Evolutionary conservation across 73 alveolate species (phyloP).

Genomic region (Halteria grandinella): DNA sequence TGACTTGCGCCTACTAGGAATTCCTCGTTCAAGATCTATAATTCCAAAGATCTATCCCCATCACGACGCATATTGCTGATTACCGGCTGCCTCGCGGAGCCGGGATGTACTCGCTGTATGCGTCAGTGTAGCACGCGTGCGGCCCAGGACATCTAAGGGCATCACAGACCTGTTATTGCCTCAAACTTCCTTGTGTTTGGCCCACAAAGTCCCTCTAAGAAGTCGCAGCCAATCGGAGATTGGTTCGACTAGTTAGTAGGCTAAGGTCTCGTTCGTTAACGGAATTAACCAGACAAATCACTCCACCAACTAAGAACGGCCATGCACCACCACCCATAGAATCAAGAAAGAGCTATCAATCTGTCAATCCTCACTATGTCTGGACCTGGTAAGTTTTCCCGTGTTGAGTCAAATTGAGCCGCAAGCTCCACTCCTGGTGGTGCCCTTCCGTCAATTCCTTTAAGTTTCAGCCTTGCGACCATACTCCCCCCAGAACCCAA

Average conservation of each 20-base stretch:
- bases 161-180: conserved; percentile 99
- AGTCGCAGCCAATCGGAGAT: conserved; percentile 67
- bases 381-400: conserved; percentile 96
- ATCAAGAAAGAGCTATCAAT: conserved; percentile 95
- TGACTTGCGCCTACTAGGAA: conserved; percentile 92
- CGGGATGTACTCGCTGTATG: conserved; percentile 81
- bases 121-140: conserved; percentile 99
- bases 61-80: conserved; percentile 70
- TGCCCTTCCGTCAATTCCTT: conserved; percentile 98
- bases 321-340: conserved; percentile 98
- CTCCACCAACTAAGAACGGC: conserved; percentile 99
- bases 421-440: conserved; percentile 98
- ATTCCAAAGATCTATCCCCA: conserved; percentile 96
- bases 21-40: conserved; percentile 96
- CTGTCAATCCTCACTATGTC: conserved; percentile 91
- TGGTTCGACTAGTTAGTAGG: conserved; percentile 95
- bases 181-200: conserved; percentile 92
- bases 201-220: conserved; percentile 96
- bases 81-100: conserved; percentile 71
- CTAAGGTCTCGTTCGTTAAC: conserved; percentile 99
- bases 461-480: conserved; percentile 99
- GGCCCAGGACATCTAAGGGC: conserved; percentile 99
- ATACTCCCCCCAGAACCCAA: conserved; percentile 99
- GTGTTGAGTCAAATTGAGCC: conserved; percentile 94
- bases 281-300: conserved; percentile 98